Evolutionary conservation across 2,329 filamentous ascomycete species (phyloP).

Genomic region (Aspergillus versicolor): DNA sequence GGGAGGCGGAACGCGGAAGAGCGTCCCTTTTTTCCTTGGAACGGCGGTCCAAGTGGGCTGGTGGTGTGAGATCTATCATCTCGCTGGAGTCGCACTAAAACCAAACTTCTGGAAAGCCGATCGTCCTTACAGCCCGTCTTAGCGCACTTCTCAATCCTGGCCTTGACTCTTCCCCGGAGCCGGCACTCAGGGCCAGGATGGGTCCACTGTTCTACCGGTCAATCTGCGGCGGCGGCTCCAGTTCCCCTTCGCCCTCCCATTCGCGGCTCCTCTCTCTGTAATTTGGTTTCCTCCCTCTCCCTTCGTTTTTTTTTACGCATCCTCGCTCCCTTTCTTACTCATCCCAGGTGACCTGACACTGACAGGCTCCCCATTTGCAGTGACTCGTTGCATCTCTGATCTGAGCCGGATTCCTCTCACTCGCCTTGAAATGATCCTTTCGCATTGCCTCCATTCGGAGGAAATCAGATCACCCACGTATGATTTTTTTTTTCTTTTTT

Average conservation of each 20-base stretch:
- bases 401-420: not conserved
- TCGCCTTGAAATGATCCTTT: not conserved
- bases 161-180: conserved; percentile 36
- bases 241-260: conserved; percentile 15
- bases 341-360: conserved; percentile 9
- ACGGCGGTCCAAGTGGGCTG: conserved; percentile 18
- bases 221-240: conserved; percentile 25
- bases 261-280: conserved; percentile 8
- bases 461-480: not conserved
- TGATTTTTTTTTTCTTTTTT: not conserved
- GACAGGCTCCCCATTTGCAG: not conserved
- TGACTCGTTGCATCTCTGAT: not conserved
- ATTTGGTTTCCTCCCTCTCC: not conserved
- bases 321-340: conserved; percentile 1
- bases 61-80: conserved; percentile 39
- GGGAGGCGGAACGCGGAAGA: not conserved
- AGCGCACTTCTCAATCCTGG: conserved; percentile 30
- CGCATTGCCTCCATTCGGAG: not conserved
- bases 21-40: conserved; percentile 13
- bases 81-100: conserved; percentile 34
- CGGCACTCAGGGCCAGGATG: conserved; percentile 26
- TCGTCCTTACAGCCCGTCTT: conserved; percentile 33
- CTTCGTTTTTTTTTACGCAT: conserved; percentile 2
- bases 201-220: conserved; percentile 27
- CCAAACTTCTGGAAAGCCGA: conserved; percentile 36